These are phyloP conservation scores for Thermothielavioides terrestris DNA, from an alignment of 495 filamentous ascomycete genomes.

Conservation along the genomic window DNA sequence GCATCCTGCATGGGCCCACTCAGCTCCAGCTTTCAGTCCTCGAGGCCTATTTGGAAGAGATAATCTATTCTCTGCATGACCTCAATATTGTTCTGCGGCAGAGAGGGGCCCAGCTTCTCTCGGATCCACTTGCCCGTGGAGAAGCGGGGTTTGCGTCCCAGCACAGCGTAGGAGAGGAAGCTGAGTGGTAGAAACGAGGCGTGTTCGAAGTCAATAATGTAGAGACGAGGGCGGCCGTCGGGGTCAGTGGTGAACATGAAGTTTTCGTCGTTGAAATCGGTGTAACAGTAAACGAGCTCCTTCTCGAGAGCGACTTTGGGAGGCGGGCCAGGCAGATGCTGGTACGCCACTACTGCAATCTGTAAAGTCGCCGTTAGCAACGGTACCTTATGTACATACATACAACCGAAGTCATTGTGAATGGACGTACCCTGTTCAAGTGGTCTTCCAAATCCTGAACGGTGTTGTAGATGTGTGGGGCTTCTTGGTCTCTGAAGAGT, in stretches of 20 bases:
- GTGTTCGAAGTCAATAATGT: slow-evolving; percentile 7
- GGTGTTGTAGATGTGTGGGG: neutral
- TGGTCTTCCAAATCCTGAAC: neutral
- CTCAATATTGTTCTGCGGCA: neutral
- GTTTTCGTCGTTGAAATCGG: slow-evolving; percentile 7
- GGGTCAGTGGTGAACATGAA: slow-evolving; percentile 1
- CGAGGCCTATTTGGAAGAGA: neutral
- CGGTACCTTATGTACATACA: neutral
- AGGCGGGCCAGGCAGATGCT: neutral
- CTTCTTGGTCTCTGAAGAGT: neutral
- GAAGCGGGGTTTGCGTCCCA: neutral
- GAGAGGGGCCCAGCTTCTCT: neutral
- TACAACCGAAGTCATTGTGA: neutral
- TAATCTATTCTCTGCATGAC: neutral
- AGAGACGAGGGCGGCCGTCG: slow-evolving; percentile 4
- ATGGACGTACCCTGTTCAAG: neutral
- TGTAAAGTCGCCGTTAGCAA: neutral
- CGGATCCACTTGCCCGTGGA: neutral
- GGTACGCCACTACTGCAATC: neutral
- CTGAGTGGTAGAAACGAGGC: slow-evolving; percentile 4
- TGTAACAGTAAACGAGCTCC: slow-evolving; percentile 3
- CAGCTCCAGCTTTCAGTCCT: no score
- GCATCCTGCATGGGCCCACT: no score
- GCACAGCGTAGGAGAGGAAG: neutral
- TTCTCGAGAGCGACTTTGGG: slow-evolving; percentile 1